Conservation (phyloP, 1,284 basidiomycete genomes). For the Cryptococcus sp. region DNA sequence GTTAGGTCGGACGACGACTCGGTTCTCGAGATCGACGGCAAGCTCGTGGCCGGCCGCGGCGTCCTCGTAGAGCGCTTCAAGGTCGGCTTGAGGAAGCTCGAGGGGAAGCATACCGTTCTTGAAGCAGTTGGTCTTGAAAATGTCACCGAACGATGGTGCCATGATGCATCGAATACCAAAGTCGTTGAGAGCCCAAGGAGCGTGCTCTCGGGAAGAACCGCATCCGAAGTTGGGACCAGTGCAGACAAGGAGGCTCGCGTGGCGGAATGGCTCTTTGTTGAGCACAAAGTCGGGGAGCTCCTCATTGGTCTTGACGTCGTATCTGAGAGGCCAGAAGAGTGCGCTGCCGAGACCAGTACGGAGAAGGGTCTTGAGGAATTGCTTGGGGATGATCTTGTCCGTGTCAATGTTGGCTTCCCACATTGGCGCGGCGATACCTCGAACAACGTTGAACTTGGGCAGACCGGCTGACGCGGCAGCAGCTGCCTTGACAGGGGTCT, state of each 20-base stretch:
- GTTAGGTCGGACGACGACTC: conserved; percentile 75
- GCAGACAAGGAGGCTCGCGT: conserved; percentile 82
- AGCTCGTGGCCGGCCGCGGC: conserved; percentile 77
- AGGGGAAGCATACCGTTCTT: conserved; percentile 96
- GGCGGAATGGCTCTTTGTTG: conserved; percentile 79
- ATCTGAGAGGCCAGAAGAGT: conserved; percentile 81
- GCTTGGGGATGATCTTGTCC: conserved; percentile 96
- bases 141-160: conserved; percentile 91
- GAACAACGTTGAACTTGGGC: conserved; percentile 75
- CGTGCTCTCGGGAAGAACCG: conserved; percentile 90
- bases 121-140: conserved; percentile 76
- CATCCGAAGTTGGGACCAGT: conserved; percentile 94
- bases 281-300: conserved; percentile 84
- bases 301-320: conserved; percentile 71
- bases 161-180: conserved; percentile 92
- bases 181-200: conserved; percentile 95
- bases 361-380: conserved; percentile 93
- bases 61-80: conserved; percentile 74
- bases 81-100: conserved; percentile 72
- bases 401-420: conserved; percentile 93
- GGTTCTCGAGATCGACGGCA: conserved; percentile 85
- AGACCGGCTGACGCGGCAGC: conserved; percentile 61
- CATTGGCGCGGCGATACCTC: conserved; percentile 85
- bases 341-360: conserved; percentile 88
- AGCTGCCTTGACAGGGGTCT: conserved; percentile 58